A percentile compares a stretch with the other conserved stretches of the same genome.
These are phyloP conservation scores for Pulveroboletus frians DNA, from an alignment of 768 basidiomycete species.

Conservation along the genomic window DNA sequence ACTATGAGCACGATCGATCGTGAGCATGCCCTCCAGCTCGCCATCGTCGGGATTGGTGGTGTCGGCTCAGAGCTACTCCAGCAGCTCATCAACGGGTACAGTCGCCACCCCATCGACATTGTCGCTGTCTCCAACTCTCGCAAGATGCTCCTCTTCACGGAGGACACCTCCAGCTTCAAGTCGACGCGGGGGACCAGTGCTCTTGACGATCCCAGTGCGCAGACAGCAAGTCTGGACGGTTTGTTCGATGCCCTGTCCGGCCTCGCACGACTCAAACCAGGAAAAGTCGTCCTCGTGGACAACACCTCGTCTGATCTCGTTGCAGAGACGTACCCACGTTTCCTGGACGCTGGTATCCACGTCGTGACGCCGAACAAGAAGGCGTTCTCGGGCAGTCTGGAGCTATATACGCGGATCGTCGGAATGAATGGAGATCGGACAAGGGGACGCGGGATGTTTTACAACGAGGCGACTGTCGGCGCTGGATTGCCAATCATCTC, in stretches of 20 bases:
- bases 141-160: constrained; percentile 49
- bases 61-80: constrained; percentile 85
- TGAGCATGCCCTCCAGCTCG: constrained; percentile 46
- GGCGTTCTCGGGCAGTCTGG: constrained; percentile 72
- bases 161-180: constrained; percentile 37
- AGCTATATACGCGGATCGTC: constrained; percentile 65
- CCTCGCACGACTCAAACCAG: constrained; percentile 40
- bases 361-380: constrained; percentile 99
- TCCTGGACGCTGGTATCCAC: constrained; percentile 72
- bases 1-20: constrained; percentile 14
- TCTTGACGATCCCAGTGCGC: constrained; percentile 39
- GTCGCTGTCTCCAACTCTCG: constrained; percentile 68
- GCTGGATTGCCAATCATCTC: constrained; percentile 91
- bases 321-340: constrained; percentile 74
- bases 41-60: constrained; percentile 87
- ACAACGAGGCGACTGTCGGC: constrained; percentile 91
- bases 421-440: constrained; percentile 30
- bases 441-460: constrained; percentile 48
- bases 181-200: constrained; percentile 42
- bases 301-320: constrained; percentile 86
- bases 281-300: constrained; percentile 74
- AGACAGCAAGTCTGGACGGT: constrained; percentile 33
- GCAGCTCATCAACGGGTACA: constrained; percentile 57
- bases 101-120: constrained; percentile 59
- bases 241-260: constrained; percentile 40